These are phyloP conservation scores for Coccomyxa sp. DNA, from an alignment of 139 green algal species.

Conservation along the genomic window DNA sequence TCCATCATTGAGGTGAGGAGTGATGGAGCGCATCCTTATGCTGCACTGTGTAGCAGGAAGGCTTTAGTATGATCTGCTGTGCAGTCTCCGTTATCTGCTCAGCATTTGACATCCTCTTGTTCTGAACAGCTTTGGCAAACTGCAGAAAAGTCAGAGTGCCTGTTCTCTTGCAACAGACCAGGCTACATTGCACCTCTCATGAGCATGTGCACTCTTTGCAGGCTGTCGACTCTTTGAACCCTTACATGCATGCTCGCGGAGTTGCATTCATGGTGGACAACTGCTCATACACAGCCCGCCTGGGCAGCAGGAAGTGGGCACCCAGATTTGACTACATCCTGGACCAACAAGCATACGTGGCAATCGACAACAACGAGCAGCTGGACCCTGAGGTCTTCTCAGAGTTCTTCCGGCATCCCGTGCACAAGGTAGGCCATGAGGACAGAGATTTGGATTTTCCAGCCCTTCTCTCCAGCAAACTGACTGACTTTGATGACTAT, in stretches of 20 bases:
- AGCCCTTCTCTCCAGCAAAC: background rate
- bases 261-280: conserved; percentile 99
- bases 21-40: too few species aligned
- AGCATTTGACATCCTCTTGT: too few species aligned
- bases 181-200: background rate
- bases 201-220: conserved; percentile 13
- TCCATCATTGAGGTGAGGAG: conserved; percentile 87
- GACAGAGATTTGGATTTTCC: too few species aligned
- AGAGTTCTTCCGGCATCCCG: conserved; percentile 44
- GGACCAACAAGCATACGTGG: conserved; percentile 85
- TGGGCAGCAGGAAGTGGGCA: conserved; percentile 97
- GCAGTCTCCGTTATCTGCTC: too few species aligned
- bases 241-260: conserved; percentile 98
- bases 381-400: conserved; percentile 56
- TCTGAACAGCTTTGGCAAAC: too few species aligned
- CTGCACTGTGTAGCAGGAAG: too few species aligned
- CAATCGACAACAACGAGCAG: conserved; percentile 59
- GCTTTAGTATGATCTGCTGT: too few species aligned
- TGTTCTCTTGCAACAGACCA: too few species aligned
- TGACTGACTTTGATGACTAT: background rate
- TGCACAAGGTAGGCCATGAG: conserved; percentile 50
- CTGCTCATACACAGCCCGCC: conserved; percentile 99
- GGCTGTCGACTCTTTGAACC: conserved; percentile 97
- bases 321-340: conserved; percentile 98
- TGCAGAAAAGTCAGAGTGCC: too few species aligned